Conservation (phyloP, 768 basidiomycete genomes). For the Polyporus arcularius region DNA sequence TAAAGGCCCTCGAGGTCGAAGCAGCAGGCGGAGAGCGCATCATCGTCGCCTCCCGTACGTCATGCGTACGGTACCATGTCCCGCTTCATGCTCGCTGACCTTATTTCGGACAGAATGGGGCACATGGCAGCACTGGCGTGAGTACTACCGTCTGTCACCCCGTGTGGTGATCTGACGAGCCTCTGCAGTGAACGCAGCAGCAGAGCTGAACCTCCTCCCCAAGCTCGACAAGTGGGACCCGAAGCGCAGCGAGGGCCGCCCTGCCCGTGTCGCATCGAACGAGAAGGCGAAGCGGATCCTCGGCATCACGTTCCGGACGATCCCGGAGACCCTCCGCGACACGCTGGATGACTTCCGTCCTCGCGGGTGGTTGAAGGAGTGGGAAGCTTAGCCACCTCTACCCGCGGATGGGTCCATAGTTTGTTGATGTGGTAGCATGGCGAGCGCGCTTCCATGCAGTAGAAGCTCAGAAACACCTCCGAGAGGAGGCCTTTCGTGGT, state of each 20-base stretch:
- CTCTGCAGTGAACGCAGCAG: slow-evolving; percentile 11
- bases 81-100: background rate
- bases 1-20: slow-evolving; percentile 28
- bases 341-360: slow-evolving; percentile 42
- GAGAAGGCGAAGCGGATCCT: slow-evolving; percentile 41
- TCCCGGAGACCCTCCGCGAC: slow-evolving; percentile 41
- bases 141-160: background rate
- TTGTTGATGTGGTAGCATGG: background rate
- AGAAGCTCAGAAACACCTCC: too few relatives aligned
- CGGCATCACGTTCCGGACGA: slow-evolving; percentile 42
- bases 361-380: slow-evolving; percentile 33
- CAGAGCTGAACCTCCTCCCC: slow-evolving; percentile 11
- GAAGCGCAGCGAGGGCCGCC: slow-evolving; percentile 24
- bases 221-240: slow-evolving; percentile 13
- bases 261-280: background rate
- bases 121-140: slow-evolving; percentile 23
- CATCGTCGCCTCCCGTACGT: slow-evolving; percentile 34
- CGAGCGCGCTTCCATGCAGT: too few relatives aligned
- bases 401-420: background rate
- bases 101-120: background rate
- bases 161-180: background rate
- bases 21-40: slow-evolving; percentile 42
- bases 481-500: too few relatives aligned
- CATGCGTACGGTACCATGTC: background rate
- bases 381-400: background rate